These are phyloP conservation scores for Fraxinus greggii DNA, from an alignment of 305 asterid species.

Conservation along the genomic window DNA sequence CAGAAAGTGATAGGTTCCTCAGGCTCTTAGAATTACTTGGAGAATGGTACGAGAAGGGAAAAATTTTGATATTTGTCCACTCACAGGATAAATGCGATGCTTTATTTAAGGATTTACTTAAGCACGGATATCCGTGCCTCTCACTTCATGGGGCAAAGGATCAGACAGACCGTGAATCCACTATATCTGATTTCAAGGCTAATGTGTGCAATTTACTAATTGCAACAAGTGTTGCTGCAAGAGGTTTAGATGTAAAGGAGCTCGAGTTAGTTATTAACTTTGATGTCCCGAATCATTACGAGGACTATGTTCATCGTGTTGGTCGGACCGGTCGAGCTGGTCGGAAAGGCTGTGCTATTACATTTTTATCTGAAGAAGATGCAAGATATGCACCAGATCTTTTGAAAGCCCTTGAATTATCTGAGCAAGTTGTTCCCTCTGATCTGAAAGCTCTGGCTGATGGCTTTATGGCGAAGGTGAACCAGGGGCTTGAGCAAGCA, in stretches of 20 bases:
- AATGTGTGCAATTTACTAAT: constrained; percentile 77
- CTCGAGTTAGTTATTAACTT: constrained; percentile 84
- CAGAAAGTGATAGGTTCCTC: constrained; percentile 78
- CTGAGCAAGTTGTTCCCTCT: constrained; percentile 86
- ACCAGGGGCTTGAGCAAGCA: constrained; percentile 89
- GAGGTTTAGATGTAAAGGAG: constrained; percentile 97
- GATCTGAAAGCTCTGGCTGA: constrained; percentile 85
- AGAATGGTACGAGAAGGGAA: constrained; percentile 94
- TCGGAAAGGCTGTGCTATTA: constrained; percentile 81
- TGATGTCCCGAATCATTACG: constrained; percentile 93
- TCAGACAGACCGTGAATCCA: constrained; percentile 95
- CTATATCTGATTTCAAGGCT: constrained; percentile 81
- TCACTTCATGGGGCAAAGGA: constrained; percentile 97
- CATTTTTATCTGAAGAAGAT: constrained; percentile 82
- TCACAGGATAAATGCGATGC: constrained; percentile 93
- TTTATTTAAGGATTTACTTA: constrained; percentile 67
- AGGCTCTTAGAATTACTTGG: constrained; percentile 83
- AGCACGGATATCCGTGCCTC: constrained; percentile 88
- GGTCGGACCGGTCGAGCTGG: constrained; percentile 99
- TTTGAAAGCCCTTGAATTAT: constrained; percentile 79
- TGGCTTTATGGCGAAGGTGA: constrained; percentile 80
- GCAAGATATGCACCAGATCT: constrained; percentile 91
- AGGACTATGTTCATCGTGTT: constrained; percentile 97
- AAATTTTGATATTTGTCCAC: constrained; percentile 81
- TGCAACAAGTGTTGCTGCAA: constrained; percentile 93